Base-by-base conservation (phyloP, 2,329 filamentous ascomycete species). In the Tolypocladium endophyticum region DNA sequence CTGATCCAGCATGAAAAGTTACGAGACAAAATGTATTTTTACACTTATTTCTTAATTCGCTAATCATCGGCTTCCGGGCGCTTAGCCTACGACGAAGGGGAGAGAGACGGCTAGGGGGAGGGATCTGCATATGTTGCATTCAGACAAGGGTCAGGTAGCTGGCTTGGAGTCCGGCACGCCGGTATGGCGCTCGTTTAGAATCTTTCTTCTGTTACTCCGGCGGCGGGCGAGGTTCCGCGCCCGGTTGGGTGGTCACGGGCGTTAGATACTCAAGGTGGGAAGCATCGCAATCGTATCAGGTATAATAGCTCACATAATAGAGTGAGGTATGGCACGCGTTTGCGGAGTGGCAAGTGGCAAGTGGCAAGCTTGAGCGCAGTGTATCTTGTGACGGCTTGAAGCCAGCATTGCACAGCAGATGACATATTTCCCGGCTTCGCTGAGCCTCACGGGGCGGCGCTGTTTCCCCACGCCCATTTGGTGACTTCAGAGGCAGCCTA, bases 1-100 rank as follows among this genome's bases (percentile, higher is more conserved):
- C 58, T 71, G 63, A 68, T 61, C 47, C 36, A 14, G 28, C 9
- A 59, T 35, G 16, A 43, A 35, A 23, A 11, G 1, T 59, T 14
- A 43, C 36, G 45, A 28, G 30, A 52, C 28, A n/a, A 38, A 25
- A n/a, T 57, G 36, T 39, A 52, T 16, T 16, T 35, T 9, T 45
- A 56, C 54, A 33, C 25, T 12, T 28, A 25, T 33, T 56, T 18
- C 20, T 36, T 54, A n/a, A 12, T 54, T 33, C 18, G 28, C 14
- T 23, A 7, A 54, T 23, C 30, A 54, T 28, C 20, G 30, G 23
- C 50, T n/a, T 52, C 8, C 39, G 47, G 30, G 11, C 8, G 50
- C 50, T 33, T 53, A 28, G 50, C 25, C 54, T 28, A 8, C 2
- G 28, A 25, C 16, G 14, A 18, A 23, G 23, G 18, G 36, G 36